These are phyloP conservation scores for Pseudonectria foliicola DNA, from an alignment of 2,329 filamentous ascomycete genomes.

Conservation along the genomic window DNA sequence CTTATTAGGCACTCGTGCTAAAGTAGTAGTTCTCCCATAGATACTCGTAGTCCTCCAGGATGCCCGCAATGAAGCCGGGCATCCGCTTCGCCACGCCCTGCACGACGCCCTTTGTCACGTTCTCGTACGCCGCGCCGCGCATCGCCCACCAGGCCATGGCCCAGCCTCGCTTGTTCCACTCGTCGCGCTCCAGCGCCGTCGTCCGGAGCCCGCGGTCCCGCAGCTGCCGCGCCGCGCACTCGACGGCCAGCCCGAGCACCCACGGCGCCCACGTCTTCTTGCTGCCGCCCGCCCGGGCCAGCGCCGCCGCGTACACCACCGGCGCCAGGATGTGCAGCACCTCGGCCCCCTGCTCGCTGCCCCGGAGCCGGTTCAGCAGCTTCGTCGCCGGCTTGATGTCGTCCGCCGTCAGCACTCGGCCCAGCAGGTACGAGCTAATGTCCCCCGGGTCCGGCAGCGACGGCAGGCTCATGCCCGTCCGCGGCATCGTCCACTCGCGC, in stretches of 20 bases:
- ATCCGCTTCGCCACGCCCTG: constrained; percentile 67
- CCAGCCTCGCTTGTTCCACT: constrained; percentile 83
- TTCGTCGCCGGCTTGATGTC: constrained; percentile 90
- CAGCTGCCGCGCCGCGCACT: constrained; percentile 84
- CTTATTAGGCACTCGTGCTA: constrained; percentile 43
- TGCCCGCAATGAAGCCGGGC: constrained; percentile 72
- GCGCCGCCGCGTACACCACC: constrained; percentile 74
- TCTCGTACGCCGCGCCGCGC: constrained; percentile 95
- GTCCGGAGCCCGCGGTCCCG: constrained; percentile 68
- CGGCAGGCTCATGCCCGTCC: constrained; percentile 80
- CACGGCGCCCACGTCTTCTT: constrained; percentile 86
- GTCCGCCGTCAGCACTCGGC: constrained; percentile 87
- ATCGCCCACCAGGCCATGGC: constrained; percentile 92
- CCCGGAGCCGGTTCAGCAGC: constrained; percentile 75
- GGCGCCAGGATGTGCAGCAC: constrained; percentile 87
- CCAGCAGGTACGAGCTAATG: constrained; percentile 79
- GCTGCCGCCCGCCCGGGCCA: constrained; percentile 59
- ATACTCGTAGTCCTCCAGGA: constrained; percentile 94
- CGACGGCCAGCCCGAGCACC: constrained; percentile 76
- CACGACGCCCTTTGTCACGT: constrained; percentile 72
- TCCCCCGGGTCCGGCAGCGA: constrained; percentile 73
- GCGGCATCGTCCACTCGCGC: constrained; percentile 83
- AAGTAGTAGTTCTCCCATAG: constrained; percentile 99
- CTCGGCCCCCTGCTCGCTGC: constrained; percentile 70
- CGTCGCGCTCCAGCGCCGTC: constrained; percentile 81